Conservation (phyloP, 176 grass and related monocot genomes). For the Cenchrus purpureus region DNA sequence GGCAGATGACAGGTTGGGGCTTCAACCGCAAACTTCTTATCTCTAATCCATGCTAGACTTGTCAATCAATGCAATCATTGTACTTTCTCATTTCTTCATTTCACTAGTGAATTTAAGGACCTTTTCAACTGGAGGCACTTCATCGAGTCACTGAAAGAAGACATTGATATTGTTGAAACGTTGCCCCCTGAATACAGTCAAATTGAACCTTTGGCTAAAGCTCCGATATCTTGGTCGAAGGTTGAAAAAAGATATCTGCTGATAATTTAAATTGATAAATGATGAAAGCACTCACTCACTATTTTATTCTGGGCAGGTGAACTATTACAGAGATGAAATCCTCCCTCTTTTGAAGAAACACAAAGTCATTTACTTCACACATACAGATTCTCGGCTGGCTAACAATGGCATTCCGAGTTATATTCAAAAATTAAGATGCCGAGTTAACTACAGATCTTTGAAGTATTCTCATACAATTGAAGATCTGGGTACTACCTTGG, state of each 20-base stretch:
- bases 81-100: slow-evolving; percentile 32
- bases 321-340: slow-evolving; percentile 93
- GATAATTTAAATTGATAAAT: slow-evolving; percentile 33
- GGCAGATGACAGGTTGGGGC: slow-evolving; percentile 88
- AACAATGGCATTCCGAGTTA: slow-evolving; percentile 93
- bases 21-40: slow-evolving; percentile 24
- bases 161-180: slow-evolving; percentile 92
- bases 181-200: slow-evolving; percentile 65
- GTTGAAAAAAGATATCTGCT: slow-evolving; percentile 41
- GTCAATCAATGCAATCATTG: slow-evolving; percentile 17
- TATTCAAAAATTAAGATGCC: slow-evolving; percentile 95
- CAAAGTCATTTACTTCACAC: slow-evolving; percentile 97
- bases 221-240: slow-evolving; percentile 99
- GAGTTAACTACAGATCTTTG: slow-evolving; percentile 87
- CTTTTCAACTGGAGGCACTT: slow-evolving; percentile 98
- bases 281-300: slow-evolving; percentile 34
- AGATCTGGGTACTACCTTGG: slow-evolving; percentile 77
- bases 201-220: slow-evolving; percentile 81
- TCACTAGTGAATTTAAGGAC: slow-evolving; percentile 93
- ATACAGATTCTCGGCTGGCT: slow-evolving; percentile 96
- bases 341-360: slow-evolving; percentile 87
- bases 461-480: slow-evolving; percentile 91
- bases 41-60: slow-evolving; percentile 12
- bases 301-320: slow-evolving; percentile 64
- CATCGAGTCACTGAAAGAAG: slow-evolving; percentile 92